Conservation (phyloP, 179 eudicot species). For the Actinidia chinensis region DNA sequence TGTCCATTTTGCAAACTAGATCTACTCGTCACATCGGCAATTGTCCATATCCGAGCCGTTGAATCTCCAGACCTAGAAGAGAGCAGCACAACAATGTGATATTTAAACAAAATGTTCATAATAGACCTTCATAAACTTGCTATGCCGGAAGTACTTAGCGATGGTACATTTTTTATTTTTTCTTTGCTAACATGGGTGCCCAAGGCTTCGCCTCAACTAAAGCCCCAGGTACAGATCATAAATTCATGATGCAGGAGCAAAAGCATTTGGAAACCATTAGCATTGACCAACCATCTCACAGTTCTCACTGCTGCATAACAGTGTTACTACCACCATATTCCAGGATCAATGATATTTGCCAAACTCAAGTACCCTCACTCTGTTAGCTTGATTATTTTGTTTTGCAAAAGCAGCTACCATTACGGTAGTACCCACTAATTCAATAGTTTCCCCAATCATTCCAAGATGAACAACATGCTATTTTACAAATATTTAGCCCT, state of each 20-base stretch:
- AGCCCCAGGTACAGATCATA: too few species aligned
- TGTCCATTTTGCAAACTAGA: conserved; percentile 35
- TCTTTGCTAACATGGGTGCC: too few species aligned
- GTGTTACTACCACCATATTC: neutral
- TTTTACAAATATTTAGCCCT: neutral
- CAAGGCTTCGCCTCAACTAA: too few species aligned
- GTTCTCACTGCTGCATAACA: neutral
- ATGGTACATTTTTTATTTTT: too few species aligned
- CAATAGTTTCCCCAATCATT: neutral
- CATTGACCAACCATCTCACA: neutral
- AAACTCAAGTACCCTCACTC: neutral
- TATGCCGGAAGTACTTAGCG: neutral
- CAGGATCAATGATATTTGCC: neutral
- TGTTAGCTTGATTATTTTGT: neutral
- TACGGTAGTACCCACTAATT: neutral
- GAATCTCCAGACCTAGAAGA: conserved; percentile 65
- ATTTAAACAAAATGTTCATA: neutral
- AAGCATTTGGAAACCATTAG: neutral
- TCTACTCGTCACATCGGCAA: conserved; percentile 29
- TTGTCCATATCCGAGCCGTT: conserved; percentile 72
- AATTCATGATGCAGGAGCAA: too few species aligned
- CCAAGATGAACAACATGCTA: neutral
- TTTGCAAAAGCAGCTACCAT: neutral
- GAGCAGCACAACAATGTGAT: neutral
- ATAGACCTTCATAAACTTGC: neutral